These are phyloP conservation scores for Yamadazyma sp. DNA, from an alignment of 805 yeast genomes.

Conservation along the genomic window DNA sequence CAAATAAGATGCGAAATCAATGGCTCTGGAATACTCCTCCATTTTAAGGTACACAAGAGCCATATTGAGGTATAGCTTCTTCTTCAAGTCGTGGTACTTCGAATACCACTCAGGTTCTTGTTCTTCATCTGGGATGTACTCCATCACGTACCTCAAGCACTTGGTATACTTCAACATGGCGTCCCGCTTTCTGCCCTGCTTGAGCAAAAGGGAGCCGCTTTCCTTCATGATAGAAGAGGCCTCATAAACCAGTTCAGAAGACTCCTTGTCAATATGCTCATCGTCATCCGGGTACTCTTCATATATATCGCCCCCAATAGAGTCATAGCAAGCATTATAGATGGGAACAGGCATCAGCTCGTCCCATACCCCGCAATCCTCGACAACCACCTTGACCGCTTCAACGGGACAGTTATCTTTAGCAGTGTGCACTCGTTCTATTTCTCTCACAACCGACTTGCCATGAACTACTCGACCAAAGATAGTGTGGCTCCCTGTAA, in stretches of 20 bases:
- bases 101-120: constrained; percentile 52
- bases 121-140: constrained; percentile 68
- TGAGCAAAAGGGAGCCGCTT: constrained; percentile 63
- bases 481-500: constrained; percentile 72
- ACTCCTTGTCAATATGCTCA: constrained; percentile 53
- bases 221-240: constrained; percentile 61
- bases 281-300: constrained; percentile 84
- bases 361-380: constrained; percentile 64
- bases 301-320: constrained; percentile 65
- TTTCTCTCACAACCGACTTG: constrained; percentile 64
- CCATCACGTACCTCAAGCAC: constrained; percentile 67
- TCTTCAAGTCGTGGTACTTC: constrained; percentile 52
- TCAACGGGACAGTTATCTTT: constrained; percentile 45
- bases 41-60: constrained; percentile 54
- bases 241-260: constrained; percentile 49
- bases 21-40: constrained; percentile 47
- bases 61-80: constrained; percentile 58
- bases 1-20: constrained; percentile 55
- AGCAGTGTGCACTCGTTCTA: constrained; percentile 49
- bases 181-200: constrained; percentile 47
- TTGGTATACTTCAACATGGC: constrained; percentile 66
- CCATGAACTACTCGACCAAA: constrained; percentile 73
- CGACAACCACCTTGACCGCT: constrained; percentile 44
- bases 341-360: constrained; percentile 53
- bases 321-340: constrained; percentile 59